Evolutionary conservation across 108 stramenopile species (phyloP), one percentile per base, ranked within the genome.

Genomic region (Nannochloropsis gaditana): DNA sequence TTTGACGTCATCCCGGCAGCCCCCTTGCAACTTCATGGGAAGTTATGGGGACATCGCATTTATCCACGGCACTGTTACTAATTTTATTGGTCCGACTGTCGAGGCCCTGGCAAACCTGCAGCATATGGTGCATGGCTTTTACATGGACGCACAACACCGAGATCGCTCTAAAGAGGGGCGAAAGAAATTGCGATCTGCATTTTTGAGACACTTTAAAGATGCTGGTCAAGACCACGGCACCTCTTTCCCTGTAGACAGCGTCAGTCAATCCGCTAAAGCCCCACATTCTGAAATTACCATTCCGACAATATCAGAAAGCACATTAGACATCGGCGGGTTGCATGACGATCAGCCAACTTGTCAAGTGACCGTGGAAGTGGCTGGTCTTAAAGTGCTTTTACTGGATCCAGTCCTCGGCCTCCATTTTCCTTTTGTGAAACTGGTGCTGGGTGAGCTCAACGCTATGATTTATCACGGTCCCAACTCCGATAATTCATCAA

Each of bases 41-140:
- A 73, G 59, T 73, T n/a, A 73, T 73, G 59, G 15, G 59, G 59
- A 73, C 59, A n/a, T 73, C 19, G 59, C 59, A n/a, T 73, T 73
- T 73, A 73, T 73, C 59, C 59, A n/a, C 4, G 59, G 59, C 59
- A 73, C 59, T 73, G 59, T 73, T 3, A 73, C 59, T n/a, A n/a
- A n/a, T n/a, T 73, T 73, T n/a, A 73, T 73, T 15, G 59, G 59
- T n/a, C 59, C 59, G 2, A 73, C 59, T 15, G 19, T n/a, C 0
- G 59, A 73, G 59, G 59, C 59, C 15, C n/a, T 73, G 8, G 59
- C 8, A 73, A n/a, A 73, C 59, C n/a, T 73, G 59, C n/a, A 2
- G 19, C 59, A 73, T 2, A n/a, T n/a, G n/a, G 15, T 73, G 59
- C 59, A n/a, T 4, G 59, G 59, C 15, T 73, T 73, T n/a, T n/a